Conservation (phyloP, 164 flowering plant species). For the Cinnamomum micranthum region DNA sequence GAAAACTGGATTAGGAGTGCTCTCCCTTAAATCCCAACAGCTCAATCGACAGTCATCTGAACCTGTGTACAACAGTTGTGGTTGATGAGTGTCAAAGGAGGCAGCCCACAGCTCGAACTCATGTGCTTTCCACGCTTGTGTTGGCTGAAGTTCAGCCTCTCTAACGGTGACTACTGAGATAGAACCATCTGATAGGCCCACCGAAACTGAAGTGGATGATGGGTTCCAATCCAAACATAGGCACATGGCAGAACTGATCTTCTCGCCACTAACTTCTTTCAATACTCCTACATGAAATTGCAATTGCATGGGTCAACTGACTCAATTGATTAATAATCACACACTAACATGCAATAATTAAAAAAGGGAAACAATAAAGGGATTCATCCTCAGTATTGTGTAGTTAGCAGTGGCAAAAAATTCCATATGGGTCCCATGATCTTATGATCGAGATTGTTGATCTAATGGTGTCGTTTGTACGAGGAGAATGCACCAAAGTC, state of each 20-base stretch:
- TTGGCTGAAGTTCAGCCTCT: constrained; percentile 44
- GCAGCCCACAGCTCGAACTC: constrained; percentile 90
- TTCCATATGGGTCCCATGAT: background rate
- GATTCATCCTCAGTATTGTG: background rate
- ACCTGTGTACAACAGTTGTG: constrained; percentile 74
- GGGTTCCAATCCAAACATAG: constrained; percentile 85
- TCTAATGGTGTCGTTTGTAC: no score
- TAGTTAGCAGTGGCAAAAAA: background rate
- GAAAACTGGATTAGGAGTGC: constrained; percentile 47
- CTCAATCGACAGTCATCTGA: constrained; percentile 86
- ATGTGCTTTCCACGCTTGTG: constrained; percentile 79
- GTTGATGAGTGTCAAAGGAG: constrained; percentile 72
- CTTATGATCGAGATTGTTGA: no score
- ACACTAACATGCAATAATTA: no score
- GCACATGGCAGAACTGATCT: constrained; percentile 83
- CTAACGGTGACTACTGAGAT: constrained; percentile 42
- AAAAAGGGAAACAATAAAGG: background rate
- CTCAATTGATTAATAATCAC: no score
- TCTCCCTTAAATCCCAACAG: constrained; percentile 83
- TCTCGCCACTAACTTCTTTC: constrained; percentile 36
- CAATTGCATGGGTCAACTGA: background rate
- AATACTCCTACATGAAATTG: constrained; percentile 36
- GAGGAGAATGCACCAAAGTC: no score
- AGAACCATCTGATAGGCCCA: constrained; percentile 86
- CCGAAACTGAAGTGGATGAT: constrained; percentile 55